Evolutionary conservation across 2,329 filamentous ascomycete genomes (phyloP), one percentile per base, ranked within the genome.

Genomic region (Exophiala sp.): DNA sequence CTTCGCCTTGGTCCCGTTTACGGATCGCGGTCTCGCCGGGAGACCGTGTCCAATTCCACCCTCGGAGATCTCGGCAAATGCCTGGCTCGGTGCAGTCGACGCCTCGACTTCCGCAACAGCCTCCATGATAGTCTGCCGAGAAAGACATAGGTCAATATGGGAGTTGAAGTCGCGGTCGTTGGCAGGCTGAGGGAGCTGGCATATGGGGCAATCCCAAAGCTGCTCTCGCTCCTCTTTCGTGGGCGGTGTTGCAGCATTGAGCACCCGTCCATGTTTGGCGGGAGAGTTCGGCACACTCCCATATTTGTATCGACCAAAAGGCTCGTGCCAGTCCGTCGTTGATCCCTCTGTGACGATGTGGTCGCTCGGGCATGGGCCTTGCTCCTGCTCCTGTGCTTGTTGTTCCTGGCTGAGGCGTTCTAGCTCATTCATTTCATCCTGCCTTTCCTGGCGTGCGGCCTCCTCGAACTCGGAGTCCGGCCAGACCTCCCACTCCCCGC

Each of bases 61-160:
- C 19, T 3, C 34, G 6, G 34, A 6, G 11, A 18, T 13, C 23
- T 53, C 55, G 1, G 50, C 49, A 1, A 53, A 46, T 13, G 40
- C 39, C 11, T 44, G 35, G 4, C 22, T 37, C 2, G 46, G 44
- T 22, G 32, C 46, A 2, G 21, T 22, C 8, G 48, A 24, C 2
- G 8, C 48, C 10, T 50, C 27, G 9, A 48, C 48, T 43, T 58
- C 53, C 10, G 58, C 82, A 1, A 93, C 83, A 0, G 81, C 85
- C 61, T 96, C 88, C 39, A 84, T 84, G 60, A 98, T 97, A 0
- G 88, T 87, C 62, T 86, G 81, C 48, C 83, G 77, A 0, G 90
- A 96, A 1, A 98, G 76, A 65, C 93, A 98, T 7, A 86, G 78
- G 65, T 98, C 93, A 44, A 98, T 89, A 63, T 98, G 93, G 49